phyloP scores from a whole-genome alignment of 1,139 yeast species.

The Lodderomyces beijingensis region DNA sequence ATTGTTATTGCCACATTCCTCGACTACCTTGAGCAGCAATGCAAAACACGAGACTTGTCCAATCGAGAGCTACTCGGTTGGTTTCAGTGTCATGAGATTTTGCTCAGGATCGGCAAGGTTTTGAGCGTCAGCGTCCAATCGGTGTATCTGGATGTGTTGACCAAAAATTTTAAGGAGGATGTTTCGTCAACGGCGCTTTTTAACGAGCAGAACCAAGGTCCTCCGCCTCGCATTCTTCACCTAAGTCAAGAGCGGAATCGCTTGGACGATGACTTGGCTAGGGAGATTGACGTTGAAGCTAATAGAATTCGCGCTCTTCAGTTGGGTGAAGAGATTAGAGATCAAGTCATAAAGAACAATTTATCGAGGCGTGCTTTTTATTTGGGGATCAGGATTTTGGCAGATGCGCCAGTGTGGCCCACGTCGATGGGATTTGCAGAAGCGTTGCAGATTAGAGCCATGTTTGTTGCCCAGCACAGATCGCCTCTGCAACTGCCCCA shows the following conservation, averaged over 20 bases:
- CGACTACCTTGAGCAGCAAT: constrained; percentile 44
- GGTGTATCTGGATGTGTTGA: constrained; percentile 52
- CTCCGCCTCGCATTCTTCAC: constrained; percentile 8
- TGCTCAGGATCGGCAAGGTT: constrained; percentile 51
- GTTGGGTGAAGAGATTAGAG: constrained; percentile 27
- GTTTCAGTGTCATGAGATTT: constrained; percentile 46
- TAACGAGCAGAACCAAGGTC: neutral
- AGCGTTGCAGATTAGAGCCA: constrained; percentile 66
- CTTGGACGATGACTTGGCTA: constrained; percentile 11
- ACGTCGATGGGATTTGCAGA: constrained; percentile 72
- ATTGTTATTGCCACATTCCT: constrained; percentile 60
- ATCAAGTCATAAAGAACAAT: constrained; percentile 33
- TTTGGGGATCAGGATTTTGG: constrained; percentile 66
- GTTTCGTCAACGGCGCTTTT: neutral
- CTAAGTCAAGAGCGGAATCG: constrained; percentile 11
- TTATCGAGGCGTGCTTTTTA: constrained; percentile 56
- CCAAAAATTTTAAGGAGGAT: constrained; percentile 19
- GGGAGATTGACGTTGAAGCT: constrained; percentile 7
- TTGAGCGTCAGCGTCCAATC: constrained; percentile 26
- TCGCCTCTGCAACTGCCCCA: no score
- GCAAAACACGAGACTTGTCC: constrained; percentile 22
- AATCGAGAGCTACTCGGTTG: constrained; percentile 47
- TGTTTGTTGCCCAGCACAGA: constrained; percentile 17
- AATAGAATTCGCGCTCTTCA: constrained; percentile 8
- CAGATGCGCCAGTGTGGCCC: constrained; percentile 85